These are phyloP conservation scores for Crithidia bombi DNA, from an alignment of 208 protist species.

Conservation along the genomic window DNA sequence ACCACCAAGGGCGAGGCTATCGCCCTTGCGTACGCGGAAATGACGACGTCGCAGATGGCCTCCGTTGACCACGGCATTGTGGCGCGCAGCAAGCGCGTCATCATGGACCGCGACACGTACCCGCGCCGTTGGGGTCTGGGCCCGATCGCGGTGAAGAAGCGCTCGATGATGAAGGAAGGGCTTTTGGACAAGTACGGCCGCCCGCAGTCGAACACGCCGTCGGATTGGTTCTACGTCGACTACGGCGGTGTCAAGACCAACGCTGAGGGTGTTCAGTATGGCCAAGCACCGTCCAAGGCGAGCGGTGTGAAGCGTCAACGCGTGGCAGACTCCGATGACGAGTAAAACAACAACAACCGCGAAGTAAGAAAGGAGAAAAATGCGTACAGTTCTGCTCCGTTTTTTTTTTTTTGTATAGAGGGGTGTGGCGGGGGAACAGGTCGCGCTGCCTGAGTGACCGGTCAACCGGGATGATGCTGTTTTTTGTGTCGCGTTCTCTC, in stretches of 20 bases:
- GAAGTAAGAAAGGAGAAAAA: neutral
- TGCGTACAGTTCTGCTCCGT: neutral
- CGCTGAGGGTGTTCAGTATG: constrained; percentile 85
- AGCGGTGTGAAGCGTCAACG: constrained; percentile 60
- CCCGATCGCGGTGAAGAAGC: constrained; percentile 96
- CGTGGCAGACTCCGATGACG: constrained; percentile 54
- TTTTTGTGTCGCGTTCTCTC: neutral
- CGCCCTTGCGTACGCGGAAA: constrained; percentile 98
- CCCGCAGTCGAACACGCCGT: constrained; percentile 97
- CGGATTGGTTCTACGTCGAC: constrained; percentile 96
- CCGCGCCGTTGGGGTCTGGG: constrained; percentile 98
- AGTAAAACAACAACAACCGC: too few species aligned
- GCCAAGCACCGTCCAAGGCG: constrained; percentile 52
- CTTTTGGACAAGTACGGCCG: constrained; percentile 99
- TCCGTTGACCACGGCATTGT: constrained; percentile 98
- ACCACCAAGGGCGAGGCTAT: constrained; percentile 99
- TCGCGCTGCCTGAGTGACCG: too few species aligned
- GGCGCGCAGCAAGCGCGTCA: constrained; percentile 99
- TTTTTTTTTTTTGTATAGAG: constrained; percentile 29
- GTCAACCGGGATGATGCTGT: too few species aligned
- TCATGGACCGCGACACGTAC: constrained; percentile 99
- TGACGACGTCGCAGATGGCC: constrained; percentile 98
- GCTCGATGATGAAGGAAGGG: constrained; percentile 96
- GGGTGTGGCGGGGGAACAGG: too few species aligned
- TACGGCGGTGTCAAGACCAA: constrained; percentile 90